Base-by-base conservation (phyloP, 164 flowering plant species). In the Amborella trichopoda region DNA sequence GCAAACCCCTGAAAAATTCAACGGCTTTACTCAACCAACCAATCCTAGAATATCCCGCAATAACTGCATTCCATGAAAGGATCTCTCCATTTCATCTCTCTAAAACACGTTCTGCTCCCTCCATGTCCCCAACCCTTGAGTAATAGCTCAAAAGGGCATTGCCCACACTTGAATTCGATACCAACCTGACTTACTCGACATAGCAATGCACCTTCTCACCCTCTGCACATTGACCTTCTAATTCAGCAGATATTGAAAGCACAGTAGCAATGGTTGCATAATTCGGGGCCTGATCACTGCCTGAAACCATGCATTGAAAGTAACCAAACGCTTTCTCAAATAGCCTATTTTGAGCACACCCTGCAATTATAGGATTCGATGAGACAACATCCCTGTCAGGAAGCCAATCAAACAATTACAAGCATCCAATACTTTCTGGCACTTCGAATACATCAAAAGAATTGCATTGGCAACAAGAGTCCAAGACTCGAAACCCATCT, bases 311-410 rank as follows among this genome's bases (percentile, higher is more conserved):
- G 53, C 19, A 23, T 11, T 50, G 26, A 45, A 87, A 79, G 43
- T 70, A 44, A 24, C 44, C 37, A 40, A 79, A 60, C 9, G 96
- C 84, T 44, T 72, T 61, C 9, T 2, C 28, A n/a, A 50, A 39
- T 12, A 66, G 52, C 27, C 59, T 53, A 62, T 78, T 88, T 63
- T 77, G 85, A 6, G 68, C 49, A 57, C 66, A 68, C 19, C 90
- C 96, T 8, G 90, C 72, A 48, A 81, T 79, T 10, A 77, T 54
- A 20, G 94, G 81, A 68, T 87, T 87, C 87, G 89, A 83, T 0
- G 96, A 83, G 45, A 87, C 70, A 16, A 81, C 78, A 61, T 87
- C 96, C 61, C 75, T 77, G 27, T 58, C 56, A 27, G 5, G 23
- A 25, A 83, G 74, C 40, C 53, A 44, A 40, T 26, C 4, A 58